Percentiles rank a stretch among this genome's conserved stretches.
These are phyloP conservation scores for Clathrospora elynae DNA, from an alignment of 2,329 filamentous ascomycete species.

Conservation along the genomic window DNA sequence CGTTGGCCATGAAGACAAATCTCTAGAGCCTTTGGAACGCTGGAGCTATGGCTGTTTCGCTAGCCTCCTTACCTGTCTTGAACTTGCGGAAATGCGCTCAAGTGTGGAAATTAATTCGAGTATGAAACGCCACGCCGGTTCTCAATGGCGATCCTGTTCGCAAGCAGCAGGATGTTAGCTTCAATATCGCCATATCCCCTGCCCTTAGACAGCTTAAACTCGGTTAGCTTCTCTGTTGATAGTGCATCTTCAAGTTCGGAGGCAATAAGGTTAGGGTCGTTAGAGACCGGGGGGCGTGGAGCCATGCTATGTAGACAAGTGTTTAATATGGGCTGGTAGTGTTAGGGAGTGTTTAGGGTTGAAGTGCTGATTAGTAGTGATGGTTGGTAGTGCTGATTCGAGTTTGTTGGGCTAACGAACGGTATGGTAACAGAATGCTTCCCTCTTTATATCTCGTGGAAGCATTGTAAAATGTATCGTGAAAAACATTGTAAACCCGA, in stretches of 20 bases:
- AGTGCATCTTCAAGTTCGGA: not conserved
- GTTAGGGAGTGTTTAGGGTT: too few species aligned
- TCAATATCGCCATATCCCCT: too few species aligned
- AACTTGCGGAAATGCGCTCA: not conserved
- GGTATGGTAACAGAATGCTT: too few species aligned
- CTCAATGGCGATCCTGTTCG: not conserved
- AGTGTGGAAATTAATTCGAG: slow-evolving; percentile 4
- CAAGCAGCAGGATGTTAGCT: not conserved
- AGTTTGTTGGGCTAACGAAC: too few species aligned
- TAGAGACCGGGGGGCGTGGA: not conserved
- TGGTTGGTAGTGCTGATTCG: too few species aligned
- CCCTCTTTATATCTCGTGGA: too few species aligned
- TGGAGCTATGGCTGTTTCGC: not conserved
- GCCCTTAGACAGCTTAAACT: too few species aligned
- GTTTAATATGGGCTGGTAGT: too few species aligned
- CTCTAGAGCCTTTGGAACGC: not conserved
- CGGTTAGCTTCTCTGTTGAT: not conserved
- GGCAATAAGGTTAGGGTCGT: not conserved
- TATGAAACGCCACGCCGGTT: not conserved
- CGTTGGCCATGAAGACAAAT: slow-evolving; percentile 2
- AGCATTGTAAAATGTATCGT: too few species aligned
- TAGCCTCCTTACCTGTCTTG: not conserved
- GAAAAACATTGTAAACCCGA: too few species aligned
- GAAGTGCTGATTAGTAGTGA: too few species aligned
- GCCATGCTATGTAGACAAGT: not conserved